Percentiles rank a stretch among this genome's conserved stretches.
These are phyloP conservation scores for Sabuloglossum arenarium DNA, from an alignment of 495 filamentous ascomycete genomes.

Conservation along the genomic window DNA sequence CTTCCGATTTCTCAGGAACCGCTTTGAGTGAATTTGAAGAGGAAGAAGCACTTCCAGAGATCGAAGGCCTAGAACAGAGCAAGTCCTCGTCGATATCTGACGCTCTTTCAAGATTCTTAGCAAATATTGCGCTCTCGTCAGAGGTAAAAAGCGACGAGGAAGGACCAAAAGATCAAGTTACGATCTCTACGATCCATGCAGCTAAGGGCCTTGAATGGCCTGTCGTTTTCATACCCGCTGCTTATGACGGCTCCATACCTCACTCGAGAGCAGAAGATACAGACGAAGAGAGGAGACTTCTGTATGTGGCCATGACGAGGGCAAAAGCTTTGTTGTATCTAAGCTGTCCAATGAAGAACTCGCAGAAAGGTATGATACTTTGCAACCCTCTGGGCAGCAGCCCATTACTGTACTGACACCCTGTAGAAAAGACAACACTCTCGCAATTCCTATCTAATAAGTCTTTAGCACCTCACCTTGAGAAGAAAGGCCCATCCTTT, in stretches of 20 bases:
- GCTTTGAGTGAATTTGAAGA: slow-evolving; percentile 21
- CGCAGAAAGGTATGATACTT: slow-evolving; percentile 19
- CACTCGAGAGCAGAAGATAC: slow-evolving; percentile 81
- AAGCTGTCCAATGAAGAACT: slow-evolving; percentile 51
- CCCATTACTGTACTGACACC: background rate
- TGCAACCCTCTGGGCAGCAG: background rate
- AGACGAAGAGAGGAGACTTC: slow-evolving; percentile 72
- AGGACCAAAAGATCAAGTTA: slow-evolving; percentile 43
- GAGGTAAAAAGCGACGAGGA: slow-evolving; percentile 43
- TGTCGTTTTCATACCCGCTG: slow-evolving; percentile 80
- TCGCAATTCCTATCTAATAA: slow-evolving; percentile 39
- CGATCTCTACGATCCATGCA: slow-evolving; percentile 90
- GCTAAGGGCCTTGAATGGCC: slow-evolving; percentile 98
- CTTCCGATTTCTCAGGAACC: slow-evolving; percentile 36
- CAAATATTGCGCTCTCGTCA: slow-evolving; percentile 71
- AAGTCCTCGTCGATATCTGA: slow-evolving; percentile 35
- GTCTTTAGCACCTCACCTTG: slow-evolving; percentile 27
- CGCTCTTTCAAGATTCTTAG: slow-evolving; percentile 58
- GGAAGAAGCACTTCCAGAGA: slow-evolving; percentile 43
- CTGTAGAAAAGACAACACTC: slow-evolving; percentile 33
- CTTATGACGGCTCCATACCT: slow-evolving; percentile 82
- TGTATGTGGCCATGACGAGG: slow-evolving; percentile 97
- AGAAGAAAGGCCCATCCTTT: slow-evolving; percentile 35
- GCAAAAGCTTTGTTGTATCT: slow-evolving; percentile 83
- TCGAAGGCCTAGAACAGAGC: slow-evolving; percentile 57